These are phyloP conservation scores for Cajanus cajan DNA, from an alignment of 306 rosid genomes.

Conservation along the genomic window DNA sequence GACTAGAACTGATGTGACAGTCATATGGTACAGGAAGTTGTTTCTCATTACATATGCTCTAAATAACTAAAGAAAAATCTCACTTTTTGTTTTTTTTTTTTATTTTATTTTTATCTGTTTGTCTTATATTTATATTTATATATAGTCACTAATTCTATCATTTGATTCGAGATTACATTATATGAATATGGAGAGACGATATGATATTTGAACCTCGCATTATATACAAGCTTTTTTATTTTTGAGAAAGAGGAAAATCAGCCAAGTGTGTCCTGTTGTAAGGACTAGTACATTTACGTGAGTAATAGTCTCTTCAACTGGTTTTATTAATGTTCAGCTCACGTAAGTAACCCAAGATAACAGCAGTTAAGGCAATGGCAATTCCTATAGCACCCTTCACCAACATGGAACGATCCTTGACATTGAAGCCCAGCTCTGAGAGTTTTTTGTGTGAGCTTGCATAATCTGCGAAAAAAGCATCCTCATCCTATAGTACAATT, in stretches of 20 bases:
- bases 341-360: conserved; percentile 52
- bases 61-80: too few relatives aligned
- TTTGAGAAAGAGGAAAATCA: not conserved
- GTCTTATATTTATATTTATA: too few relatives aligned
- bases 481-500: conserved; percentile 54
- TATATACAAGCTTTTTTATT: not conserved
- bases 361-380: conserved; percentile 48
- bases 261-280: not conserved
- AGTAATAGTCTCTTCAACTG: conserved; percentile 17
- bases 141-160: too few relatives aligned
- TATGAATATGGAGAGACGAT: too few relatives aligned
- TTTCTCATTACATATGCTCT: too few relatives aligned
- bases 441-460: conserved; percentile 82
- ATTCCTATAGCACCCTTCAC: conserved; percentile 30
- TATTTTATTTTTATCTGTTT: too few relatives aligned
- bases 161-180: too few relatives aligned
- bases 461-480: conserved; percentile 64
- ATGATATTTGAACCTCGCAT: not conserved
- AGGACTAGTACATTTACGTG: not conserved
- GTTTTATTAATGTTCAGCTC: conserved; percentile 32
- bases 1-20: too few relatives aligned
- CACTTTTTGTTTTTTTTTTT: too few relatives aligned
- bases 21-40: too few relatives aligned
- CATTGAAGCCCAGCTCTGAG: conserved; percentile 71
- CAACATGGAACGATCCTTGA: conserved; percentile 22